A percentile compares a stretch with the other conserved stretches of the same genome.
These are phyloP conservation scores for Thielaviopsis musarum DNA, from an alignment of 2,329 filamentous ascomycete species.

Conservation along the genomic window DNA sequence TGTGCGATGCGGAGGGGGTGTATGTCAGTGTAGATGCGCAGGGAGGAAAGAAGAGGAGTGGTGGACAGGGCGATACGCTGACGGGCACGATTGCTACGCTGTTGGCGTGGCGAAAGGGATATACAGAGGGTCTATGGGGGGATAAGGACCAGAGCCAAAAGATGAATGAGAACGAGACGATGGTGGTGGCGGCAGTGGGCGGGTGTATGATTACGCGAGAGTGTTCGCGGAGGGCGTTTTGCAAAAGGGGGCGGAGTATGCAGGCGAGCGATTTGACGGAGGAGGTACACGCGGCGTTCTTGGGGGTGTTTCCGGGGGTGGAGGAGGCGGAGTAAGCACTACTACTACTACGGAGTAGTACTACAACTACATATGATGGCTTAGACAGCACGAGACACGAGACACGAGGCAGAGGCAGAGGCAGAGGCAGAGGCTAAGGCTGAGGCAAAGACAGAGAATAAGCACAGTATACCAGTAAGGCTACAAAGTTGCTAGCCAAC, in stretches of 20 bases:
- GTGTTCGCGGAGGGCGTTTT: slow-evolving; percentile 74
- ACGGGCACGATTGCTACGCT: slow-evolving; percentile 82
- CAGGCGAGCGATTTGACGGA: slow-evolving; percentile 90
- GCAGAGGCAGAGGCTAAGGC: neutral
- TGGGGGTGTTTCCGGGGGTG: slow-evolving; percentile 61
- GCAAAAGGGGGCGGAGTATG: slow-evolving; percentile 68
- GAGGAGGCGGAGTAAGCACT: slow-evolving; percentile 17
- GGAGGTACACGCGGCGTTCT: slow-evolving; percentile 69
- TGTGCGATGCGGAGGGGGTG: slow-evolving; percentile 21
- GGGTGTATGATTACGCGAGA: slow-evolving; percentile 77
- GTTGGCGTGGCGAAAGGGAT: slow-evolving; percentile 74
- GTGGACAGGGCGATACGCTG: slow-evolving; percentile 88
- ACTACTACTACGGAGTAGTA: neutral
- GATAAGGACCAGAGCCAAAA: slow-evolving; percentile 31
- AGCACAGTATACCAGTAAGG: too few relatives aligned
- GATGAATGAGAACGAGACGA: slow-evolving; percentile 35
- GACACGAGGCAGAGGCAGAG: neutral
- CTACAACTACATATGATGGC: too few relatives aligned
- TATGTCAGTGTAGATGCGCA: slow-evolving; percentile 46
- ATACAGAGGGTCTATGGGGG: slow-evolving; percentile 69
- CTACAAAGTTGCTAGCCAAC: too few relatives aligned
- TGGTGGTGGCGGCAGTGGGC: slow-evolving; percentile 69
- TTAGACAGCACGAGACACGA: neutral
- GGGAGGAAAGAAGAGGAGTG: slow-evolving; percentile 77
- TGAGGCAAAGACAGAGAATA: too few relatives aligned